Conservation (phyloP, 306 rosid genomes). For the Aeschynomene evenia region DNA sequence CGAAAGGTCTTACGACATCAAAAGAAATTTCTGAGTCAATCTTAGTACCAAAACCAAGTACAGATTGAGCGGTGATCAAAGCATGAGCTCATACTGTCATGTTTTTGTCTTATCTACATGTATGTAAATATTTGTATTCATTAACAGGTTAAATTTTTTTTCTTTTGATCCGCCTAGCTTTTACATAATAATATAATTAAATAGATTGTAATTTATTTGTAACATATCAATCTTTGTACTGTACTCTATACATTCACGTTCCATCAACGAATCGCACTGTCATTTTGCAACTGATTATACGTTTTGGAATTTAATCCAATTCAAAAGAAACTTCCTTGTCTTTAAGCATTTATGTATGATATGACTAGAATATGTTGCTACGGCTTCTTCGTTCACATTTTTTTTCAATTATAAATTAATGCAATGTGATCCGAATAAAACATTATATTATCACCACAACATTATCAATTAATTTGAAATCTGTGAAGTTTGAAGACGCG, state of each 20-base stretch:
- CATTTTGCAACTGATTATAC: not conserved
- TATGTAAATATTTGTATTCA: not conserved
- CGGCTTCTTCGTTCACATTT: not conserved
- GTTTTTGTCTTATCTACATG: not conserved
- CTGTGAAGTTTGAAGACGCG: not conserved
- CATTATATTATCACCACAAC: not conserved
- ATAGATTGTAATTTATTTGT: too few relatives aligned
- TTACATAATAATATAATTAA: too few relatives aligned
- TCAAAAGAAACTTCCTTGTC: not conserved
- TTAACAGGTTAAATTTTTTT: too few relatives aligned
- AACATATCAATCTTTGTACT: not conserved
- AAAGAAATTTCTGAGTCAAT: not conserved
- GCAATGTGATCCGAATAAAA: not conserved
- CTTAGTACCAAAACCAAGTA: not conserved
- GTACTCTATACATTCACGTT: not conserved
- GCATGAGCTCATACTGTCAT: not conserved
- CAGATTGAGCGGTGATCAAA: not conserved
- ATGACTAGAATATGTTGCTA: not conserved
- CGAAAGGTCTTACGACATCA: not conserved
- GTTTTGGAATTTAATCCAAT: not conserved
- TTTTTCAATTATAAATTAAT: too few relatives aligned
- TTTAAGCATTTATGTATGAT: not conserved
- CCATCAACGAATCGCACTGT: not conserved
- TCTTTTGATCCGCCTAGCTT: too few relatives aligned
- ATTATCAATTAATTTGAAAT: not conserved